Base-by-base conservation (phyloP, 2,329 filamentous ascomycete genomes). In the Penicillium psychrosexuale region DNA sequence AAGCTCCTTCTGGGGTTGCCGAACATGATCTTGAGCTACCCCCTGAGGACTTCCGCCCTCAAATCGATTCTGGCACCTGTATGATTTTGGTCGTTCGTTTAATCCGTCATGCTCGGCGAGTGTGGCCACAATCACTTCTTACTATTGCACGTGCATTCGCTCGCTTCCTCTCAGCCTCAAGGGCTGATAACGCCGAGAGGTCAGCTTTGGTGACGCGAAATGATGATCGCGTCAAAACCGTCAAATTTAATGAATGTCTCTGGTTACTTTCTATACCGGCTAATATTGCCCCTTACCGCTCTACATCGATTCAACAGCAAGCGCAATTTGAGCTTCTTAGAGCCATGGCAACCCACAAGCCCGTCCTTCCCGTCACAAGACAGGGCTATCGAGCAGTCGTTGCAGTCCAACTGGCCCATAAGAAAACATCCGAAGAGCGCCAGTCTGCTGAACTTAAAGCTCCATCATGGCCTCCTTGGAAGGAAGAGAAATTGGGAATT, bases 381-480 rank as follows among this genome's bases (percentile, higher is more conserved):
- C 70, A 75, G 64, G 84, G 84, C 5, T 87, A 85, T 66, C 76
- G 80, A 52, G 81, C 80, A 28, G 72, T 86, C 15, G 71, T 78
- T 33, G 75, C 76, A 2, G 75, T 83, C n/a, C 84, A 86, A 62
- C 70, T 86, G 12, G 78, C 80, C 6, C 82, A 82, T 52, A 73
- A 72, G 40, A 87, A 87, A 66, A 84, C 82, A 1, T 36, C 61
- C 0, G 69, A 73, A 28, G 84, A 87, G 63, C 77, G 73, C 28
- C 75, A 82, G 55, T 86, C 83, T 78, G 83, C 83, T 3, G 72
- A 76, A 42, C 72, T 85, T 19, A 85, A 87, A 71, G 77, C 82
- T 3, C 71, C 77, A 8, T 83, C 82, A 8, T 87, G 84, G 84
- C 84, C 84, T 13, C 84, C 84, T 0, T 87, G 84, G 83, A 86